phyloP scores from a whole-genome alignment of 148 eudicot genomes.

The Chenopodium berlandieri region DNA sequence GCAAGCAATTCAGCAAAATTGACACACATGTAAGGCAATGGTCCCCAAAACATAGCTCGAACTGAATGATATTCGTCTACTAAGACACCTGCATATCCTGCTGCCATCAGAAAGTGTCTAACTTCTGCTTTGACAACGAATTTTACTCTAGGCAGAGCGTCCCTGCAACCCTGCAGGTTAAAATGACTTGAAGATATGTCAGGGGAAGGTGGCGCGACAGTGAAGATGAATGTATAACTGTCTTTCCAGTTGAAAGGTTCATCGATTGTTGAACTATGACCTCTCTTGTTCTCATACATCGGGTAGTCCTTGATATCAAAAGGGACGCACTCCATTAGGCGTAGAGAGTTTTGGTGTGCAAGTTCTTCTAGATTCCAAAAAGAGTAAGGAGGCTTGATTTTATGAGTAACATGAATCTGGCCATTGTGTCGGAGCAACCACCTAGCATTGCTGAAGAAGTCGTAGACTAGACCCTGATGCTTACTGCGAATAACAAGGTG shows the following conservation, averaged over 20 bases:
- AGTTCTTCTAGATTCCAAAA: conserved; percentile 20
- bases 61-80: neutral
- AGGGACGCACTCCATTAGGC: neutral
- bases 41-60: conserved; percentile 4
- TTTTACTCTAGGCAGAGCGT: neutral
- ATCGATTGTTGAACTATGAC: conserved; percentile 12
- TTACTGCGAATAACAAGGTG: conserved; percentile 2
- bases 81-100: conserved; percentile 17
- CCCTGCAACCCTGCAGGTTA: neutral
- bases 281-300: conserved; percentile 19
- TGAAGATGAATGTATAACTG: conserved; percentile 23
- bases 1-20: conserved; percentile 18
- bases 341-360: conserved; percentile 12
- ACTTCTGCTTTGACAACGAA: conserved; percentile 15
- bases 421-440: neutral
- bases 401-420: conserved; percentile 25
- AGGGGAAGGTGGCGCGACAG: neutral
- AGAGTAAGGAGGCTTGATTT: conserved; percentile 14
- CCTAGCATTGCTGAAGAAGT: conserved; percentile 24
- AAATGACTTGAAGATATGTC: neutral
- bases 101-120: neutral
- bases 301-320: conserved; percentile 21
- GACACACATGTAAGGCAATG: neutral
- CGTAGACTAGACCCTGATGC: conserved; percentile 23
- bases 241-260: conserved; percentile 9